Evolutionary conservation across 768 basidiomycete genomes (phyloP).

Genomic region (Amanita thiersii): DNA sequence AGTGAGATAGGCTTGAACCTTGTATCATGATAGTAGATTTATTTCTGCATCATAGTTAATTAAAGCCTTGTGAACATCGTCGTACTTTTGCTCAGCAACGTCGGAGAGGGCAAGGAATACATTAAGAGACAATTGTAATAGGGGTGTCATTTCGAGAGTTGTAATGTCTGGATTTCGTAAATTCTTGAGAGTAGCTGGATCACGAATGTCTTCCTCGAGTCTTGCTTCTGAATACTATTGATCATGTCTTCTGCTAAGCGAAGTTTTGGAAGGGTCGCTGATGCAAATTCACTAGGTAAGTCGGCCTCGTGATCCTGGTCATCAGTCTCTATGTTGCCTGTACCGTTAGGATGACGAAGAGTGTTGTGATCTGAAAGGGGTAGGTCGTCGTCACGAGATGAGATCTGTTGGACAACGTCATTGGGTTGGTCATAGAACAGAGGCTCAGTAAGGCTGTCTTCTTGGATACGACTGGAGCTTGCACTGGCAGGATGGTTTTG

Average conservation of each 20-base stretch:
- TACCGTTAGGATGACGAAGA: no score
- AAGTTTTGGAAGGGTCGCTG: conserved; percentile 6
- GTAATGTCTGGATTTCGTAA: conserved; percentile 1
- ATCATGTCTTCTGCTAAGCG: conserved; percentile 5
- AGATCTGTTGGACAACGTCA: no score
- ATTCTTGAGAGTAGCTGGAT: neutral
- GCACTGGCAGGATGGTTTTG: no score
- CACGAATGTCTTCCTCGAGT: neutral
- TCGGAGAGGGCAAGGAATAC: neutral
- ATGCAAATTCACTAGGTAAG: no score
- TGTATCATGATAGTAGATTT: neutral
- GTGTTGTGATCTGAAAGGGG: no score
- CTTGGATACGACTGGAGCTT: no score
- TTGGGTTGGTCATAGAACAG: no score
- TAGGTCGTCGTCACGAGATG: no score
- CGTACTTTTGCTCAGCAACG: no score
- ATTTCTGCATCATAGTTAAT: neutral
- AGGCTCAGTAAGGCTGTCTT: no score
- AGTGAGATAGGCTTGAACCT: neutral
- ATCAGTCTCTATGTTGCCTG: no score
- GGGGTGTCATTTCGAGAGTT: neutral
- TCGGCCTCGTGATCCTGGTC: no score
- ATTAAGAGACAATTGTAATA: neutral
- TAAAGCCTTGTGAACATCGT: neutral
- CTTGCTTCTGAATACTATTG: neutral